phyloP scores from a whole-genome alignment of 106 monocot genomes.

The Narthecium ossifragum region DNA sequence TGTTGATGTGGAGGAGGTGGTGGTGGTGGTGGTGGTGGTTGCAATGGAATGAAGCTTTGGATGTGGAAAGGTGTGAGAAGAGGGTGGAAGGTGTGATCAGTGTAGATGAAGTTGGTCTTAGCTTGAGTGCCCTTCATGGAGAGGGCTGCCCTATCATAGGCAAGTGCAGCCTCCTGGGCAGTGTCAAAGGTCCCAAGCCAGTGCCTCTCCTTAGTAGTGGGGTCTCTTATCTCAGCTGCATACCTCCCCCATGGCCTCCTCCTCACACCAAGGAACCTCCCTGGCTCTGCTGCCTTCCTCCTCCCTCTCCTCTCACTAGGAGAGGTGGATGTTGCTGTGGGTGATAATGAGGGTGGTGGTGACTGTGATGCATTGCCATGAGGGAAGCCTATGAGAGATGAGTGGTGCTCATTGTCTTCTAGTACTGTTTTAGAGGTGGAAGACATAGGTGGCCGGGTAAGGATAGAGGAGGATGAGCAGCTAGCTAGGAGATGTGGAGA shows the following conservation, averaged over 20 bases:
- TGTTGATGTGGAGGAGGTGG: slow-evolving; percentile 9
- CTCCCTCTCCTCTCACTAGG: slow-evolving; percentile 43
- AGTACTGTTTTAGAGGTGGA: slow-evolving; percentile 1
- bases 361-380: not conserved
- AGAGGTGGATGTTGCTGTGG: slow-evolving; percentile 11
- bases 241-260: slow-evolving; percentile 69
- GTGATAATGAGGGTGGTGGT: slow-evolving; percentile 14
- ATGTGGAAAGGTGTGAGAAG: slow-evolving; percentile 11
- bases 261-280: slow-evolving; percentile 62
- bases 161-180: slow-evolving; percentile 69
- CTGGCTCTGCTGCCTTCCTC: slow-evolving; percentile 49
- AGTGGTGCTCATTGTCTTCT: slow-evolving; percentile 2
- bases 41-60: slow-evolving; percentile 5
- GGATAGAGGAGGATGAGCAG: not conserved
- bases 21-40: slow-evolving; percentile 3
- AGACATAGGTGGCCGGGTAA: slow-evolving; percentile 4
- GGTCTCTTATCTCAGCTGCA: slow-evolving; percentile 72
- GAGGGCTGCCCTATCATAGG: slow-evolving; percentile 65
- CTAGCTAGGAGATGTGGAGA: not conserved
- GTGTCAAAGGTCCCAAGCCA: slow-evolving; percentile 81
- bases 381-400: slow-evolving; percentile 6
- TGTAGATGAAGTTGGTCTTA: slow-evolving; percentile 62
- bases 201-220: slow-evolving; percentile 62
- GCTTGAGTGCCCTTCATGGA: slow-evolving; percentile 62
- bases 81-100: slow-evolving; percentile 13